A percentile compares a stretch with the other conserved stretches of the same genome.
phyloP scores from a whole-genome alignment of 805 yeast species.

The Cephaloascus fragrans region DNA sequence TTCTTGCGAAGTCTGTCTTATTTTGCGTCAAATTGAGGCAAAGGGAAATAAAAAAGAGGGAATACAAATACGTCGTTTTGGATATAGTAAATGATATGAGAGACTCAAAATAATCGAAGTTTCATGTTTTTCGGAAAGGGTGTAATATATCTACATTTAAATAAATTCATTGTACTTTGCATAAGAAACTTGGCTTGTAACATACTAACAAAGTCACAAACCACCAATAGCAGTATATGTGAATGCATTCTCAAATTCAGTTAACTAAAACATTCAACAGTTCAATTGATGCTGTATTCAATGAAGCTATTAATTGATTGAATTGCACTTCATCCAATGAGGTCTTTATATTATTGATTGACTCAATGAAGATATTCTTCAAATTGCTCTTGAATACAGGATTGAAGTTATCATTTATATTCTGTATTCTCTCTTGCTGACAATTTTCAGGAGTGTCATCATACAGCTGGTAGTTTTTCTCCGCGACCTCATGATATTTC shows the following conservation, averaged over 20 bases:
- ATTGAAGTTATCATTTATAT: conserved; percentile 27
- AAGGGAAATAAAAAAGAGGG: too few relatives aligned
- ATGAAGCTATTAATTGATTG: conserved; percentile 17
- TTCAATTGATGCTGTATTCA: conserved; percentile 18
- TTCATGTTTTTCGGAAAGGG: too few relatives aligned
- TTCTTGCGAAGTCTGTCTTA: background rate
- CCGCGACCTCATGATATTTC: conserved; percentile 36
- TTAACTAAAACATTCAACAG: background rate
- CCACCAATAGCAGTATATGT: too few relatives aligned
- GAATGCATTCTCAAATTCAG: too few relatives aligned
- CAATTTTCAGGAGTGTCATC: conserved; percentile 18
- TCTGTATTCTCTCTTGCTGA: conserved; percentile 33
- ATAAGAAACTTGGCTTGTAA: too few relatives aligned
- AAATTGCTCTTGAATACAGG: conserved; percentile 46
- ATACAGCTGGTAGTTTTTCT: too few relatives aligned
- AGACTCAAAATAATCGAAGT: too few relatives aligned
- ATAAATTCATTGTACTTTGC: too few relatives aligned
- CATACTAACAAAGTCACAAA: too few relatives aligned
- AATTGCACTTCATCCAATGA: conserved; percentile 19
- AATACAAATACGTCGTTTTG: too few relatives aligned
- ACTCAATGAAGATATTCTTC: conserved; percentile 27
- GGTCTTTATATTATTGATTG: conserved; percentile 15
- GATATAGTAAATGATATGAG: too few relatives aligned
- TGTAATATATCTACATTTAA: too few relatives aligned
- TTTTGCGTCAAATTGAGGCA: background rate